Conservation (phyloP, 208 protist species). For the Acanthamoeba lenticulata region DNA sequence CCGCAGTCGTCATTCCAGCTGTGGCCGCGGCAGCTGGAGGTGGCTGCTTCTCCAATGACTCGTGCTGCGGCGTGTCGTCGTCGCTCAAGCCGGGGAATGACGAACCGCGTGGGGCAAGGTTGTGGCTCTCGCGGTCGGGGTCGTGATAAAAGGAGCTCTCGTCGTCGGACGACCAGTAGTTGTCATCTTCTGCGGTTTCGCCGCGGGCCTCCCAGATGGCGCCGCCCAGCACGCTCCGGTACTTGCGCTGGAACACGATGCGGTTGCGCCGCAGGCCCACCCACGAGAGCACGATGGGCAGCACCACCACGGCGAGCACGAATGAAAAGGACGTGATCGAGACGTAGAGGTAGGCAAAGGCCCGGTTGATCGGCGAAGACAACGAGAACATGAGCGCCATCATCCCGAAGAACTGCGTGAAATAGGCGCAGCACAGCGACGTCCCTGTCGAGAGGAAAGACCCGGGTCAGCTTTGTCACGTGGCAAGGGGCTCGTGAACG, state of each 20-base stretch:
- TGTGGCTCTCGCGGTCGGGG: not conserved
- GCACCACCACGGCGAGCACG: not conserved
- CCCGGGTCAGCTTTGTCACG: not conserved
- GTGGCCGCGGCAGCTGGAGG: no score
- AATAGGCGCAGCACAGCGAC: not conserved
- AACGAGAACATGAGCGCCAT: conserved; percentile 11
- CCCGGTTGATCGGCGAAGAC: not conserved
- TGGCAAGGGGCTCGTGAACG: not conserved
- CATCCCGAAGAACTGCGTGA: conserved; percentile 9
- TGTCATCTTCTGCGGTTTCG: not conserved
- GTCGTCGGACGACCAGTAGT: conserved; percentile 35
- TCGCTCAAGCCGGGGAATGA: no score
- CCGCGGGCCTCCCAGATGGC: not conserved
- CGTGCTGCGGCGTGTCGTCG: no score
- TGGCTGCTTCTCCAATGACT: no score
- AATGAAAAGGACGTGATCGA: not conserved
- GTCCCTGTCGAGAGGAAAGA: no score
- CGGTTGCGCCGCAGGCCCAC: not conserved
- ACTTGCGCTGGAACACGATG: not conserved
- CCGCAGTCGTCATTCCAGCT: no score
- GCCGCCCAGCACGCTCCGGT: conserved; percentile 4
- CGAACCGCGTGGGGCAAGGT: no score
- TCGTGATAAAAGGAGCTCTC: conserved; percentile 39
- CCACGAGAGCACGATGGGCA: conserved; percentile 7
- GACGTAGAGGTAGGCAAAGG: conserved; percentile 22